Evolutionary conservation across 345 rosid genomes (phyloP).

Genomic region (Citrus trifoliata): DNA sequence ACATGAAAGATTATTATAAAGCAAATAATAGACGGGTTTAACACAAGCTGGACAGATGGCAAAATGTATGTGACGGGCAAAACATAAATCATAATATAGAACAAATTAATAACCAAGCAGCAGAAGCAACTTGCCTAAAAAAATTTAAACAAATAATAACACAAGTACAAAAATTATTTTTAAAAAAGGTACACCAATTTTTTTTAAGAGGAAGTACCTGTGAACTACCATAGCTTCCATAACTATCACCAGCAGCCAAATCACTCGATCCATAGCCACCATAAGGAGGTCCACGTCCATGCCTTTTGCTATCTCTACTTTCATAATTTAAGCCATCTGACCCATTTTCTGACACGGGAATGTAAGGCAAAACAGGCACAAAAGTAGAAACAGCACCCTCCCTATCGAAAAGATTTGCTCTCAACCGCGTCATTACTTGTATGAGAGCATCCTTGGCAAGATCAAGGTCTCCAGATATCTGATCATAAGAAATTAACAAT

Average conservation of each 20-base stretch:
- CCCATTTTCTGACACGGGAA: constrained; percentile 69
- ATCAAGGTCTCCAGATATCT: constrained; percentile 96
- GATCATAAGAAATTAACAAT: constrained; percentile 16
- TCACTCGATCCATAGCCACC: constrained; percentile 75
- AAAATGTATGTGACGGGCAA: neutral
- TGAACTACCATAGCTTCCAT: constrained; percentile 74
- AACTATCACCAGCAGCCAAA: constrained; percentile 46
- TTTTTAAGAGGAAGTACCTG: constrained; percentile 37
- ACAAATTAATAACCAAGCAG: neutral
- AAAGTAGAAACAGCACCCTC: constrained; percentile 78
- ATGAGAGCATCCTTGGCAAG: constrained; percentile 93
- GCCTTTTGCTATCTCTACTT: constrained; percentile 77
- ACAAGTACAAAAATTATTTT: neutral
- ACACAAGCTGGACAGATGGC: too few species aligned
- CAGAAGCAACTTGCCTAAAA: neutral
- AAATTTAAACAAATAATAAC: neutral
- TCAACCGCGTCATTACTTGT: constrained; percentile 71
- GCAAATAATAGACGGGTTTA: neutral
- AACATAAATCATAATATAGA: neutral
- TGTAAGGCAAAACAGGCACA: constrained; percentile 86
- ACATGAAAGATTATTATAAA: constrained; percentile 14
- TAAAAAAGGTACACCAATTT: too few species aligned
- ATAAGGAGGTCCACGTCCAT: constrained; percentile 66
- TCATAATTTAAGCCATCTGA: constrained; percentile 52
- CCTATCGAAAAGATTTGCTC: constrained; percentile 86